Conservation (phyloP, 2,329 filamentous ascomycete species). For the Alternaria burnsii region DNA sequence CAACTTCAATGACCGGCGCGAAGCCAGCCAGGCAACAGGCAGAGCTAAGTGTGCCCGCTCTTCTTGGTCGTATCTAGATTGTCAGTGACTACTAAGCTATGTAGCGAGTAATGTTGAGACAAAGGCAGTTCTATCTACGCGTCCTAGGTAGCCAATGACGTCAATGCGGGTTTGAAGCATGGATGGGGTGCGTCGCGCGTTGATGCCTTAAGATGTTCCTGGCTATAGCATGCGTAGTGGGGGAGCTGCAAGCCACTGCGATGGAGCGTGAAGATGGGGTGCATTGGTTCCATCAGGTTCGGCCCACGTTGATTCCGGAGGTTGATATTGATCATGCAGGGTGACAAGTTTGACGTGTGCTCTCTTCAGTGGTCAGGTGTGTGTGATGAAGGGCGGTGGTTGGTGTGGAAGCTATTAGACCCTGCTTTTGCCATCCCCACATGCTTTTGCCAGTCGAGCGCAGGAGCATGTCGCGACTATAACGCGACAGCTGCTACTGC, state of each 20-base stretch:
- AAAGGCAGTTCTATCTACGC: neutral
- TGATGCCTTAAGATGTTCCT: neutral
- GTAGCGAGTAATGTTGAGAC: neutral
- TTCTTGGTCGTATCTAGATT: no score
- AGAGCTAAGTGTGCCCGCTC: no score
- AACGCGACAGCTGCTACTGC: neutral
- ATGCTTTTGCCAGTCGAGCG: neutral
- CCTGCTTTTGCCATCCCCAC: constrained; percentile 9
- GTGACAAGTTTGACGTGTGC: constrained; percentile 14
- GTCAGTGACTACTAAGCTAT: neutral
- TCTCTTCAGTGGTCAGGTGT: constrained; percentile 12
- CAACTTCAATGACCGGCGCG: no score
- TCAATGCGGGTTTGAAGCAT: neutral
- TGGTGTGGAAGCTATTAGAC: constrained; percentile 3
- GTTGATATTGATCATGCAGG: constrained; percentile 1
- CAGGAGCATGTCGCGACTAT: constrained; percentile 6
- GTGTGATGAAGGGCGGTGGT: neutral
- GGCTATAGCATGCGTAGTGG: constrained; percentile 1
- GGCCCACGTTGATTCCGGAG: neutral
- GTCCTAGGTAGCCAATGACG: neutral
- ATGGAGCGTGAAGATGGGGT: neutral
- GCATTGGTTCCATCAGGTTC: constrained; percentile 1
- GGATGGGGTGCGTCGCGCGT: neutral
- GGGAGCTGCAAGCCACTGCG: neutral
- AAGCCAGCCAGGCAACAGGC: no score